phyloP scores from a whole-genome alignment of 2,329 filamentous ascomycete genomes.

The Tolypocladium album region DNA sequence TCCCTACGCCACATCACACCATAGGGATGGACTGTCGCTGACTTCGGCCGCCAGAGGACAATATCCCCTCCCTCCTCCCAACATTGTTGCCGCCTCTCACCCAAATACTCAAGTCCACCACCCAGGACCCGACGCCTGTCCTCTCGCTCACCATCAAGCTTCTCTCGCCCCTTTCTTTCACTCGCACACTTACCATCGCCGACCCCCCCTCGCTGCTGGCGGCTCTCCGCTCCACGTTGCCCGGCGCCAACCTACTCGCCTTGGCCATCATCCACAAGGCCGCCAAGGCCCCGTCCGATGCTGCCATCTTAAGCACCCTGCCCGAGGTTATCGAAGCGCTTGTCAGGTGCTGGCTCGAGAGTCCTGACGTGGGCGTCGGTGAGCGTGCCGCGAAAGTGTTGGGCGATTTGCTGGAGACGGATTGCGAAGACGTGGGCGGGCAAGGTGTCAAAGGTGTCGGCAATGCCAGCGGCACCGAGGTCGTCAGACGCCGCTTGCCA shows the following conservation, averaged over 20 bases:
- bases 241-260: constrained; percentile 47
- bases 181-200: constrained; percentile 38
- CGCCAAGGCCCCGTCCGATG: constrained; percentile 33
- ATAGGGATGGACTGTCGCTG: not conserved
- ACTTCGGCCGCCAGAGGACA: constrained; percentile 28
- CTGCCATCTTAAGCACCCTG: constrained; percentile 38
- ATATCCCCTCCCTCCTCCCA: constrained; percentile 40
- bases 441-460: constrained; percentile 10
- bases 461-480: constrained; percentile 17
- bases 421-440: constrained; percentile 32
- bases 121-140: constrained; percentile 38
- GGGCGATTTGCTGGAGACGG: constrained; percentile 42
- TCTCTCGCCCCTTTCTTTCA: constrained; percentile 41
- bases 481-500: constrained; percentile 25
- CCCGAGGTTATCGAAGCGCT: constrained; percentile 36
- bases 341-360: constrained; percentile 40
- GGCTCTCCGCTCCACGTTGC: constrained; percentile 41
- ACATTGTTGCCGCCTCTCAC: constrained; percentile 43
- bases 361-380: constrained; percentile 43
- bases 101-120: constrained; percentile 38
- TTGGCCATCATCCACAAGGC: constrained; percentile 47
- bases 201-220: constrained; percentile 38
- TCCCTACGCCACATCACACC: not conserved
- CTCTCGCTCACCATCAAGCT: constrained; percentile 45
- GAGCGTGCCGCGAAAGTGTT: constrained; percentile 40